These are phyloP conservation scores for Chlorella sp. DNA, from an alignment of 139 green algal genomes.

Conservation along the genomic window DNA sequence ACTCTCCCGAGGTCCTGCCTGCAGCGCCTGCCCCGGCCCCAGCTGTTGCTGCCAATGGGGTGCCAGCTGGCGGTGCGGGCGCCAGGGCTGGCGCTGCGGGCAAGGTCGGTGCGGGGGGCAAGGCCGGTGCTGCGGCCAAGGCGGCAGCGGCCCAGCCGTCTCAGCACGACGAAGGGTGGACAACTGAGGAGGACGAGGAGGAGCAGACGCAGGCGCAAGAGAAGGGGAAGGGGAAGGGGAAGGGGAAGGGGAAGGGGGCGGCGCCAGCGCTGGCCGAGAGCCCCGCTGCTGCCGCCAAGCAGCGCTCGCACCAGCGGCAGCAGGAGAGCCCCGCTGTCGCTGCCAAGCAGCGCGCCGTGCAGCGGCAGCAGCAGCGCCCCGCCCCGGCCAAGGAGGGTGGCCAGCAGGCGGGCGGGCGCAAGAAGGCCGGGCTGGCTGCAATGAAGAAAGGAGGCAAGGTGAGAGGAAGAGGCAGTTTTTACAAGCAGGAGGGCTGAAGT, in stretches of 20 bases:
- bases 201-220: background rate
- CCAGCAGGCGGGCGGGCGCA: background rate
- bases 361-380: background rate
- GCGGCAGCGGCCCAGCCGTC: background rate
- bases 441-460: constrained; percentile 5
- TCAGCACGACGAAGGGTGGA: background rate
- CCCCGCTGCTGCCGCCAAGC: background rate
- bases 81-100: too few species aligned
- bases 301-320: background rate
- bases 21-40: background rate
- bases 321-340: background rate
- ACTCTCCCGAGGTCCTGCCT: background rate
- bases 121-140: background rate
- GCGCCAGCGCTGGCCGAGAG: background rate
- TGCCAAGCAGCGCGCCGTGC: background rate
- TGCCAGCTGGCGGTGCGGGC: too few species aligned
- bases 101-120: background rate
- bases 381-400: background rate
- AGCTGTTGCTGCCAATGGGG: background rate
- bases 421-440: background rate
- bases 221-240: background rate
- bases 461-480: background rate
- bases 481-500: background rate
- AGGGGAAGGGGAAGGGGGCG: background rate
- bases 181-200: background rate